Conservation (phyloP, 2,329 filamentous ascomycete species). For the Biscogniauxia mediterranea region DNA sequence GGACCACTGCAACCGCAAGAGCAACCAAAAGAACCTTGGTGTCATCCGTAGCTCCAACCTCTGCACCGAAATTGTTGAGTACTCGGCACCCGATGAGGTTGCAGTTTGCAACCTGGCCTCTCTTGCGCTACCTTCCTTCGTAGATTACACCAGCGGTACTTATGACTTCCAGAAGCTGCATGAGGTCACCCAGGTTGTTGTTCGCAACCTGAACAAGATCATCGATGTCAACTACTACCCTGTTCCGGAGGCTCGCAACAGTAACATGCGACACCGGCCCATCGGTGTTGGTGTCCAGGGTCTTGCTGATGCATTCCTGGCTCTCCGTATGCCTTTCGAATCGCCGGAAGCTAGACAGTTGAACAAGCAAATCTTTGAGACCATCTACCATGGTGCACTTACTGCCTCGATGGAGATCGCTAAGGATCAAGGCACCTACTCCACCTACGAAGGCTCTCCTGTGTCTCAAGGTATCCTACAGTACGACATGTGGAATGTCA, state of each 20-base stretch:
- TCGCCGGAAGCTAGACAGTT: constrained; percentile 90
- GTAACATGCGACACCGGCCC: constrained; percentile 95
- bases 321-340: constrained; percentile 94
- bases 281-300: constrained; percentile 97
- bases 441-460: constrained; percentile 88
- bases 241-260: constrained; percentile 88
- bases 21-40: constrained; percentile 99
- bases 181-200: constrained; percentile 87
- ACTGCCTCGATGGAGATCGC: constrained; percentile 87
- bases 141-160: constrained; percentile 78
- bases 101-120: constrained; percentile 98
- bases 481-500: constrained; percentile 98
- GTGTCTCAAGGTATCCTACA: constrained; percentile 94
- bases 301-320: constrained; percentile 96
- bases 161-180: constrained; percentile 98
- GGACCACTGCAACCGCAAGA: constrained; percentile 97
- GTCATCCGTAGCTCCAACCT: constrained; percentile 98
- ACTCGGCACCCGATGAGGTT: constrained; percentile 94
- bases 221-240: constrained; percentile 99
- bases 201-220: constrained; percentile 95
- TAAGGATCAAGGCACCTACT: constrained; percentile 79
- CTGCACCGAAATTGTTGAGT: constrained; percentile 98
- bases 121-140: constrained; percentile 84
- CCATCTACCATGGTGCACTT: constrained; percentile 94
- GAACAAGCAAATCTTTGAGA: constrained; percentile 99